These are phyloP conservation scores for Malus orientalis DNA, from an alignment of 306 rosid species.

Conservation along the genomic window DNA sequence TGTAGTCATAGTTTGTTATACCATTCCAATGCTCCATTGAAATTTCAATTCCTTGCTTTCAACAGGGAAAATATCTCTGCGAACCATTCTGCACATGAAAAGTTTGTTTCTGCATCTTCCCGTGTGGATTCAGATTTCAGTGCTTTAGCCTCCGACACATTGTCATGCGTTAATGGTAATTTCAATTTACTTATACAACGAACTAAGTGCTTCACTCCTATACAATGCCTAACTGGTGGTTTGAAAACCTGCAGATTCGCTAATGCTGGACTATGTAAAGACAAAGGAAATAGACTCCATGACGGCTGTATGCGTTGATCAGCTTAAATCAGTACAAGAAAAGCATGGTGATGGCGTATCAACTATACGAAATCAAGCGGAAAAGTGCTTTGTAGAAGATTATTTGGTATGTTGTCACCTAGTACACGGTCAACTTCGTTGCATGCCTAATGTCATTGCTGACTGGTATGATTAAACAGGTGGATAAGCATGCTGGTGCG, in stretches of 20 bases:
- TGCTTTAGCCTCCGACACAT: slow-evolving; percentile 34
- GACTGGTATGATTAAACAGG: slow-evolving; percentile 32
- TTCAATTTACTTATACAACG: slow-evolving; percentile 1
- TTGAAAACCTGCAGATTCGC: slow-evolving; percentile 39
- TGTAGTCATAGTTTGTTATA: background rate
- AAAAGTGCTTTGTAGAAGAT: slow-evolving; percentile 53
- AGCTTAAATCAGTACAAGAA: slow-evolving; percentile 45
- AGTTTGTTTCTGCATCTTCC: slow-evolving; percentile 41
- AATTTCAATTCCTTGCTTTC: background rate
- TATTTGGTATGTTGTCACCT: slow-evolving; percentile 42
- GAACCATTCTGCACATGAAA: slow-evolving; percentile 40
- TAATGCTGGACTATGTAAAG: slow-evolving; percentile 48
- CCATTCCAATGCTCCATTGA: background rate
- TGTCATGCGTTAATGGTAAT: slow-evolving; percentile 62
- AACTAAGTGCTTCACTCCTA: background rate
- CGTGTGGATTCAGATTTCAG: slow-evolving; percentile 38
- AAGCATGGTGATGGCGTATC: slow-evolving; percentile 48
- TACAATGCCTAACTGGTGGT: background rate
- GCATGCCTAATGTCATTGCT: background rate
- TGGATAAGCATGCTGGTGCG: slow-evolving; percentile 37
- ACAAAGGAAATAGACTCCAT: slow-evolving; percentile 61
- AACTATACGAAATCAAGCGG: slow-evolving; percentile 50
- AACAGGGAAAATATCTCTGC: slow-evolving; percentile 46
- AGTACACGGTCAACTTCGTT: background rate
- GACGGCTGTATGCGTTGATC: slow-evolving; percentile 39